A percentile compares a stretch with the other conserved stretches of the same genome.
These are phyloP conservation scores for Aspergillus fructus DNA, from an alignment of 2,329 filamentous ascomycete species.

Conservation along the genomic window DNA sequence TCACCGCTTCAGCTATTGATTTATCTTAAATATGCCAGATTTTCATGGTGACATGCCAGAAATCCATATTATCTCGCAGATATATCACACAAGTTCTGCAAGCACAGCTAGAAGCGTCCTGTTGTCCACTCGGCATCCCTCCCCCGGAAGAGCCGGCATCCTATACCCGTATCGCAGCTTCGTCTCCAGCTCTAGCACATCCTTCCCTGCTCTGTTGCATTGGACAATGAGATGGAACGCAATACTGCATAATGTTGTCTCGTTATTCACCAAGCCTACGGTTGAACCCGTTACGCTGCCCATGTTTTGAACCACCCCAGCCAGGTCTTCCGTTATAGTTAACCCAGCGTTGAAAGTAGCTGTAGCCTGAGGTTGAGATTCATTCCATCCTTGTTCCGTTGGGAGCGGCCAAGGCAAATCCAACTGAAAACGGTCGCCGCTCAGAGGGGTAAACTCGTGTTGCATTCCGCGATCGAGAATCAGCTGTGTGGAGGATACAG, in stretches of 20 bases:
- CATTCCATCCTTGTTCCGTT: too few species aligned
- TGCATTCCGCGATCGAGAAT: too few species aligned
- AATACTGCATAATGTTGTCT: conserved; percentile 6
- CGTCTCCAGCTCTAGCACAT: neutral
- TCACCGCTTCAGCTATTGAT: neutral
- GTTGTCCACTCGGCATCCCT: conserved; percentile 4
- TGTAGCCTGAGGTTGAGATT: too few species aligned
- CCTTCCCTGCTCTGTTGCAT: conserved; percentile 1
- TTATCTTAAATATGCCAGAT: too few species aligned
- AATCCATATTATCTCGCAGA: too few species aligned
- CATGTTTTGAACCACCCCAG: neutral
- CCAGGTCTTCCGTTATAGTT: neutral
- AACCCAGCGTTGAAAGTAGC: too few species aligned
- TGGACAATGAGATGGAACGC: conserved; percentile 3
- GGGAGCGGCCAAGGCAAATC: too few species aligned
- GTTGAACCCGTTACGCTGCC: neutral
- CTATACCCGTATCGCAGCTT: conserved; percentile 4
- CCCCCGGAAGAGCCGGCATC: neutral
- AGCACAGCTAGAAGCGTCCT: neutral
- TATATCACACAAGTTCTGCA: neutral
- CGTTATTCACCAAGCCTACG: neutral
- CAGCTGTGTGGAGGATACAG: too few species aligned
- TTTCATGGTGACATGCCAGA: too few species aligned
- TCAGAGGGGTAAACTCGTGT: too few species aligned
- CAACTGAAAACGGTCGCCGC: too few species aligned